phyloP scores from a whole-genome alignment of 495 filamentous ascomycete genomes.

The Pseudoneurospora amorphoporcata region DNA sequence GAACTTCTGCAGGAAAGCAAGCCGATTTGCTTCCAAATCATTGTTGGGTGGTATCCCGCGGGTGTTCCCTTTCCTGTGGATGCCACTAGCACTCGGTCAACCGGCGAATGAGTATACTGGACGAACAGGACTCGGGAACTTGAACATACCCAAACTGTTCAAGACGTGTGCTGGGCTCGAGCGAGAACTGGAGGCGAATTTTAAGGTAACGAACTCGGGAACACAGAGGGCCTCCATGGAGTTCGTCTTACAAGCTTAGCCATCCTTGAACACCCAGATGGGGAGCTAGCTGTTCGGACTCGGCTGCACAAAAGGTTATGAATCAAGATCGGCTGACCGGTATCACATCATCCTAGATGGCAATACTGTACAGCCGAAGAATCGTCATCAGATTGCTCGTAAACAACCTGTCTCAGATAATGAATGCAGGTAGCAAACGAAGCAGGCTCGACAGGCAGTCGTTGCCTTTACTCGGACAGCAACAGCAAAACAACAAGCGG shows the following conservation, averaged over 20 bases:
- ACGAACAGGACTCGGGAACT: background rate
- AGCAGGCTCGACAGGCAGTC: slow-evolving; percentile 10
- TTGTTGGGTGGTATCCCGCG: background rate
- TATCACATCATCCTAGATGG: slow-evolving; percentile 8
- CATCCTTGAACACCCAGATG: slow-evolving; percentile 13
- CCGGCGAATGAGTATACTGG: background rate
- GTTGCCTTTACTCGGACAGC: slow-evolving; percentile 35
- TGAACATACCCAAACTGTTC: background rate
- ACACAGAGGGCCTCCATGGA: slow-evolving; percentile 22
- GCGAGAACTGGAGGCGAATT: slow-evolving; percentile 1
- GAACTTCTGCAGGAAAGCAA: background rate
- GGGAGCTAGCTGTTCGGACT: slow-evolving; percentile 1
- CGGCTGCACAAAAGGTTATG: background rate
- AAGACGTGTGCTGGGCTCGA: slow-evolving; percentile 3
- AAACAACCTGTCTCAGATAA: slow-evolving; percentile 12
- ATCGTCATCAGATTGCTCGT: slow-evolving; percentile 9
- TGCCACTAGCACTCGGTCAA: background rate
- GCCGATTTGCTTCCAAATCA: background rate
- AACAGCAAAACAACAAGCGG: slow-evolving; percentile 33
- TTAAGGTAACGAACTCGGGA: slow-evolving; percentile 8
- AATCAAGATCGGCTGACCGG: slow-evolving; percentile 4
- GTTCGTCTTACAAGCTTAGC: slow-evolving; percentile 32
- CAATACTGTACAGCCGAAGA: background rate
- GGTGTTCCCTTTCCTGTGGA: background rate
- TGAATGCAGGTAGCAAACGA: slow-evolving; percentile 9